Evolutionary conservation across 306 rosid species (phyloP).

Genomic region (Senna siamea): DNA sequence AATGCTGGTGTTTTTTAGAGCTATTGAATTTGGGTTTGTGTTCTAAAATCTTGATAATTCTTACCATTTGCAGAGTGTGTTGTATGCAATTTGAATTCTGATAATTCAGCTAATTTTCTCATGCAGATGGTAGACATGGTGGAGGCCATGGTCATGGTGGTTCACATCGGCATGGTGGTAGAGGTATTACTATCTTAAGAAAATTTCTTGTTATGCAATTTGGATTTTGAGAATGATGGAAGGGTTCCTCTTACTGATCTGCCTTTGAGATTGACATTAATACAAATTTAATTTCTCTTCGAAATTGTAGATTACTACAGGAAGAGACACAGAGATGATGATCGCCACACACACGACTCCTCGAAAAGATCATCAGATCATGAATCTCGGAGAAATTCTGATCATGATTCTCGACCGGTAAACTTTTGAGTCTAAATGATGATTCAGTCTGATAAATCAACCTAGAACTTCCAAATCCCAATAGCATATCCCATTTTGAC

Average conservation of each 20-base stretch:
- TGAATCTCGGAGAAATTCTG: constrained; percentile 71
- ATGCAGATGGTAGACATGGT: constrained; percentile 87
- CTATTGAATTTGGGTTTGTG: constrained; percentile 7
- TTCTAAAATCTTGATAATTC: constrained; percentile 9
- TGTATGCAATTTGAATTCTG: constrained; percentile 18
- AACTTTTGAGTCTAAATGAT: constrained; percentile 31
- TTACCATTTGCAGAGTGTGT: constrained; percentile 16
- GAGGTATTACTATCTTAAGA: constrained; percentile 59
- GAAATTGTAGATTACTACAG: constrained; percentile 58
- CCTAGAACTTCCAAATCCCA: constrained; percentile 28
- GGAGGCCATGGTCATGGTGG: constrained; percentile 76
- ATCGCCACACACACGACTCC: constrained; percentile 63
- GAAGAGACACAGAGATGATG: constrained; percentile 86
- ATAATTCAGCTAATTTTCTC: constrained; percentile 20
- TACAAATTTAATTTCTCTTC: constrained; percentile 27
- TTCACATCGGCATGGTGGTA: constrained; percentile 67
- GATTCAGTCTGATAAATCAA: constrained; percentile 16
- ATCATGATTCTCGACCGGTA: constrained; percentile 86
- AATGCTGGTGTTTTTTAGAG: constrained; percentile 3
- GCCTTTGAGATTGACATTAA: constrained; percentile 13
- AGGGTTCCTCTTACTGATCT: constrained; percentile 26
- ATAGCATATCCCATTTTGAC: constrained; percentile 12
- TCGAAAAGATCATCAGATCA: constrained; percentile 68
- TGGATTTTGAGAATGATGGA: neutral
- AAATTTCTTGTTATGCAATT: constrained; percentile 8